phyloP scores from a whole-genome alignment of 768 basidiomycete genomes.

The Lepiota brunneoincarnata region DNA sequence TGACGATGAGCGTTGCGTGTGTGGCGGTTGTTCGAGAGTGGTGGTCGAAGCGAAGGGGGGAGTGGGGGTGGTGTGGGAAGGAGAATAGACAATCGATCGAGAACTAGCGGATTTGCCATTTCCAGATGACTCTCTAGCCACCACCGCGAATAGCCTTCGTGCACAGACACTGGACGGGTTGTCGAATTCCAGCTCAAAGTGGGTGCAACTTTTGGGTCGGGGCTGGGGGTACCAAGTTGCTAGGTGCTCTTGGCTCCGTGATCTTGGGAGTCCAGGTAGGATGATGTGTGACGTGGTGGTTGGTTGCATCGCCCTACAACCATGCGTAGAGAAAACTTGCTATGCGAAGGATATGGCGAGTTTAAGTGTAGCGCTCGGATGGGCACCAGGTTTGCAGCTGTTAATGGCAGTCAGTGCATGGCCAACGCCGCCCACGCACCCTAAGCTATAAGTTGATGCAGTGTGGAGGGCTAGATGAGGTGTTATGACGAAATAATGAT shows the following conservation, averaged over 20 bases:
- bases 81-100: not conserved
- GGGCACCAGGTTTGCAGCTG: too few species aligned
- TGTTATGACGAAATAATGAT: too few species aligned
- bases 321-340: too few species aligned
- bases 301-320: too few species aligned
- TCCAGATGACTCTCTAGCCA: not conserved
- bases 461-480: too few species aligned
- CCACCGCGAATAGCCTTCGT: not conserved
- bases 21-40: not conserved
- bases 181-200: conserved; percentile 6
- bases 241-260: not conserved
- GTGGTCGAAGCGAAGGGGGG: not conserved
- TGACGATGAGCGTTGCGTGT: not conserved
- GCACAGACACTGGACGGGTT: not conserved
- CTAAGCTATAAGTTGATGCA: too few species aligned
- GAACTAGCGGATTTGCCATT: not conserved
- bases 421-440: too few species aligned
- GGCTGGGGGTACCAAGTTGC: too few species aligned
- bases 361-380: too few species aligned
- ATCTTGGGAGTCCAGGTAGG: not conserved
- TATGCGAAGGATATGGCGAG: too few species aligned
- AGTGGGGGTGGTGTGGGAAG: not conserved
- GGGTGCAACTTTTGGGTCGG: not conserved
- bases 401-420: too few species aligned
- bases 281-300: too few species aligned